Evolutionary conservation across 768 basidiomycete genomes (phyloP).

Genomic region (Leccinum uliginosum): DNA sequence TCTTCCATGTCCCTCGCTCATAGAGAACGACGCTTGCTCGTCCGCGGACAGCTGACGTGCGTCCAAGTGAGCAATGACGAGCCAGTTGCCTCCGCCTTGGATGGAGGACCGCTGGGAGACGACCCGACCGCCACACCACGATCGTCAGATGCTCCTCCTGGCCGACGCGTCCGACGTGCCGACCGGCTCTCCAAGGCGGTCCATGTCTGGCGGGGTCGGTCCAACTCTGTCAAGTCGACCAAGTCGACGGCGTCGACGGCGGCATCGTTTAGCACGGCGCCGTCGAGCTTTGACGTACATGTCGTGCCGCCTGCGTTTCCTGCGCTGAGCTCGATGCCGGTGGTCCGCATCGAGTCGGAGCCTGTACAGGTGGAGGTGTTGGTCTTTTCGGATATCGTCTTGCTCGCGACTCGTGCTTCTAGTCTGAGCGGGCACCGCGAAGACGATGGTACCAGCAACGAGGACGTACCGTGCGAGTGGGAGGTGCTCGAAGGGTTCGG

Average conservation of each 20-base stretch:
- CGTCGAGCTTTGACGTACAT: conserved; percentile 27
- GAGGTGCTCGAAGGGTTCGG: conserved; percentile 44
- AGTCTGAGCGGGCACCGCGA: conserved; percentile 3
- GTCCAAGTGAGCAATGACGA: conserved; percentile 39
- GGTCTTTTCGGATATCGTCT: conserved; percentile 66
- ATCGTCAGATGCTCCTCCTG: neutral
- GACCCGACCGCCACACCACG: neutral
- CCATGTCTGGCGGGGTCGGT: conserved; percentile 43
- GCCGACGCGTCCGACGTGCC: conserved; percentile 9
- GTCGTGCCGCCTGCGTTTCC: conserved; percentile 1
- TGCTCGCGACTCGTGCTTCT: conserved; percentile 42
- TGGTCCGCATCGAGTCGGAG: conserved; percentile 25
- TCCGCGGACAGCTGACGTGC: conserved; percentile 52
- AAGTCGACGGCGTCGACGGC: conserved; percentile 24
- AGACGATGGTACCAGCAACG: neutral
- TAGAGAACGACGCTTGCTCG: conserved; percentile 71
- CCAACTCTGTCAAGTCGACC: conserved; percentile 34
- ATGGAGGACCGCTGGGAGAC: neutral
- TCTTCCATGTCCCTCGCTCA: conserved; percentile 51
- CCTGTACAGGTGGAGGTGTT: conserved; percentile 35
- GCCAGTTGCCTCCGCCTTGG: neutral
- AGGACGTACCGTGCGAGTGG: conserved; percentile 35
- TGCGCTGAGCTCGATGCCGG: conserved; percentile 12
- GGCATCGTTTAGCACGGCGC: conserved; percentile 26
- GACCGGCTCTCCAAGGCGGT: conserved; percentile 38